These are phyloP conservation scores for Dictyostelium capitatum DNA, from an alignment of 78 protist genomes.

Conservation along the genomic window DNA sequence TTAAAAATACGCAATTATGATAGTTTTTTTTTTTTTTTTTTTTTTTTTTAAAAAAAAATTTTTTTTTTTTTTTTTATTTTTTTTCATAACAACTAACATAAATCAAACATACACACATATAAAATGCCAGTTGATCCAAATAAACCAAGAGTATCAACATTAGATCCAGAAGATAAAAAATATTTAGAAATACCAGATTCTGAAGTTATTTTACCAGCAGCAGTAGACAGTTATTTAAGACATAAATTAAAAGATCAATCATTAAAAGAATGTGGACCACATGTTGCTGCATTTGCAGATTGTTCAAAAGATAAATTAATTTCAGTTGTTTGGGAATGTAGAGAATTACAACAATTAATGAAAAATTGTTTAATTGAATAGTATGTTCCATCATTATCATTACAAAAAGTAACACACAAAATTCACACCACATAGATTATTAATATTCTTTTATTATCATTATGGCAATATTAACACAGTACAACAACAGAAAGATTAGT, in stretches of 20 bases:
- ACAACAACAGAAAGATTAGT: constrained; percentile 71
- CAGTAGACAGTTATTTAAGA: constrained; percentile 63
- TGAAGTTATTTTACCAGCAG: constrained; percentile 60
- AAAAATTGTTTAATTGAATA: constrained; percentile 56
- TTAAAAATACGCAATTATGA: too few relatives aligned
- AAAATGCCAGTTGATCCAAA: too few relatives aligned
- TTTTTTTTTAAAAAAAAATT: too few relatives aligned
- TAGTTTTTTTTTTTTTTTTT: too few relatives aligned
- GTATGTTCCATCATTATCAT: not conserved
- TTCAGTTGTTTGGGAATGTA: constrained; percentile 79
- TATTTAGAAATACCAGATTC: constrained; percentile 72
- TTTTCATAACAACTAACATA: too few relatives aligned
- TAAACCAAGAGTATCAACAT: constrained; percentile 11
- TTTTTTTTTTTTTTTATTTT: too few relatives aligned
- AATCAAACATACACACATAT: too few relatives aligned
- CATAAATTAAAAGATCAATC: constrained; percentile 68
- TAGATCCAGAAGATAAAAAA: constrained; percentile 28
- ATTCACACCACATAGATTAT: too few relatives aligned
- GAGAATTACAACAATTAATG: constrained; percentile 73
- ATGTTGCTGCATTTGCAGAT: constrained; percentile 60
- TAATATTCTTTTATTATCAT: too few relatives aligned
- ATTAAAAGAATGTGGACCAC: constrained; percentile 38
- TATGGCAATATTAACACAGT: not conserved
- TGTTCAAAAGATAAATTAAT: constrained; percentile 68
- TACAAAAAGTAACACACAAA: too few relatives aligned